These are phyloP conservation scores for Plantago coronopus DNA, from an alignment of 305 asterid genomes.

Conservation along the genomic window DNA sequence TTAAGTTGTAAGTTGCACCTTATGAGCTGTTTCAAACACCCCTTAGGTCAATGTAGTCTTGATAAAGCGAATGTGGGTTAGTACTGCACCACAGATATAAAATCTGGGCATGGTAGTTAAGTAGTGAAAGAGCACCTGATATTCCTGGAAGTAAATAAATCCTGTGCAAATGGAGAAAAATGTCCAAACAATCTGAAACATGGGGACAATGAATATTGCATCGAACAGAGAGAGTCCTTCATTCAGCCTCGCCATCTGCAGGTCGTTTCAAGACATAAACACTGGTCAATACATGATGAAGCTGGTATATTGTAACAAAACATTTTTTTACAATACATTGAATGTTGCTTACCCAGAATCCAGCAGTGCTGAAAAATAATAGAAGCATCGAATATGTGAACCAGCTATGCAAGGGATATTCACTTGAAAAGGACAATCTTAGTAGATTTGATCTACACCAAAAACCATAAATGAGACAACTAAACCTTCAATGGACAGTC, in stretches of 20 bases:
- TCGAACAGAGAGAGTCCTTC: conserved; percentile 90
- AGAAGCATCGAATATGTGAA: conserved; percentile 89
- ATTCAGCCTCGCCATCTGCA: conserved; percentile 92
- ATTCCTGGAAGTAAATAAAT: conserved; percentile 91
- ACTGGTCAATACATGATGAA: neutral
- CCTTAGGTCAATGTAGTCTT: too few species aligned
- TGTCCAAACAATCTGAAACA: conserved; percentile 98
- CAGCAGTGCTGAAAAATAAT: conserved; percentile 85
- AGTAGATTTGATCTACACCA: conserved; percentile 78
- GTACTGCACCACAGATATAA: too few species aligned
- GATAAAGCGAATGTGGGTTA: too few species aligned
- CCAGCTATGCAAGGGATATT: conserved; percentile 89
- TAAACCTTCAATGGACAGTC: conserved; percentile 10
- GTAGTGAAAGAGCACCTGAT: conserved; percentile 55
- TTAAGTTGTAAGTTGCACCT: too few species aligned
- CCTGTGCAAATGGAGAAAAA: conserved; percentile 97
- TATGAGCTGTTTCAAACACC: too few species aligned
- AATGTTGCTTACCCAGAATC: conserved; percentile 74
- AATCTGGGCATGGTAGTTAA: neutral
- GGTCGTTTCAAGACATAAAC: neutral
- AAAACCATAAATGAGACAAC: conserved; percentile 19
- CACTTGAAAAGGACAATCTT: conserved; percentile 77
- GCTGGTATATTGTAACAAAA: conserved; percentile 3
- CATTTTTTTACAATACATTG: conserved; percentile 10
- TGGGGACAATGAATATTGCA: conserved; percentile 93